Evolutionary conservation across 148 eudicot genomes (phyloP).

Genomic region (Diospyros lotus): DNA sequence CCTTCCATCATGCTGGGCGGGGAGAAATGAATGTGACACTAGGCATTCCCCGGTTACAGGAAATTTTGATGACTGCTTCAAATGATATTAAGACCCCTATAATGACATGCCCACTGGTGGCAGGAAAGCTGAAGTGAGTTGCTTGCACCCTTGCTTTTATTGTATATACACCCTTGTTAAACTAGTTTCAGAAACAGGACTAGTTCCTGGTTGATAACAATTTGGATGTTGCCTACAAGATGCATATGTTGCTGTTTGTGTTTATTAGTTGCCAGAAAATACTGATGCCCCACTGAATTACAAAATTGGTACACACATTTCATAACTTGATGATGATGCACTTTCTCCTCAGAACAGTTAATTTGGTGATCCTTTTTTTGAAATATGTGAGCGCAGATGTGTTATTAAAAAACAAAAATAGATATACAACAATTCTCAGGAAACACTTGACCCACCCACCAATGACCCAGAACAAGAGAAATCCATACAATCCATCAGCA

Average conservation of each 20-base stretch:
- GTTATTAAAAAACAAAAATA: no score
- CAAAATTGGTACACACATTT: no score
- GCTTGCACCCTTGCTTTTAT: neutral
- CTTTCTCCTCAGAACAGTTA: no score
- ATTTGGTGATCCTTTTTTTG: no score
- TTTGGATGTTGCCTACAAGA: neutral
- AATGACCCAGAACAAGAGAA: no score
- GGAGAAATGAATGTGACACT: slow-evolving; percentile 99
- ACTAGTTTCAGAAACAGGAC: neutral
- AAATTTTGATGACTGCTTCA: slow-evolving; percentile 93
- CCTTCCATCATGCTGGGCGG: slow-evolving; percentile 99
- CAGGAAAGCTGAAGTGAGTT: slow-evolving; percentile 60
- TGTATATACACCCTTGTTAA: neutral
- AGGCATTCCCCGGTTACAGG: slow-evolving; percentile 98
- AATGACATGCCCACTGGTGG: slow-evolving; percentile 84
- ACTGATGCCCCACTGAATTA: no score
- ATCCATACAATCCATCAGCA: no score
- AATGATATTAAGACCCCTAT: slow-evolving; percentile 75
- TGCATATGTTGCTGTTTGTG: neutral
- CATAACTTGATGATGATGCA: no score
- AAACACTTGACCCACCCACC: no score
- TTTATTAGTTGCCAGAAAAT: no score
- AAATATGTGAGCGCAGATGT: no score
- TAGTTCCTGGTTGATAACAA: slow-evolving; percentile 1
- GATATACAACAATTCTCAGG: no score